Evolutionary conservation across 2,329 filamentous ascomycete genomes (phyloP), one percentile per base, ranked within the genome.

Genomic region (Fusarium guadeloupense): DNA sequence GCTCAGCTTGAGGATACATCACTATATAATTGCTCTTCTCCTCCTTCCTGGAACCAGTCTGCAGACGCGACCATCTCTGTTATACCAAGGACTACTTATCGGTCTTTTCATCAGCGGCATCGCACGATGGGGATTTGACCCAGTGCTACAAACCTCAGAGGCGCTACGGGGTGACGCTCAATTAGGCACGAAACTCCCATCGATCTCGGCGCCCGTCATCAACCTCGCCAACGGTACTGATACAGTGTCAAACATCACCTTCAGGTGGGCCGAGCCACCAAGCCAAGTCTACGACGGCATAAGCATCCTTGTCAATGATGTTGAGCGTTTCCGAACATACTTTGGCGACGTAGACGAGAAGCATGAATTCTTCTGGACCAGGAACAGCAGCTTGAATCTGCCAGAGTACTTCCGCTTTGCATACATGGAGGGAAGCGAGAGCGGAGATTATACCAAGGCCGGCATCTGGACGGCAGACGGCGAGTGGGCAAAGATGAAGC

Each of bases 101-200:
- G 95, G 95, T 1, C 83, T 98, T 0, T 98, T 97, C 75, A 89
- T 97, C 77, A 97, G 97, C 72, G 68, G 95, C 46, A 87, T 96
- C 56, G 94, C 93, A 5, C 85, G 94, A 37, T 98, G 95, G 95
- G 93, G 93, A 1, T 99, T 96, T 74, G 93, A 92, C 59, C 84
- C 90, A 1, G 86, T 99, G 40, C 83, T 99, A 14, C 89, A 99
- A 76, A 98, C 95, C 0, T 86, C 91, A 0, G 83, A 76, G 1
- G 87, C 88, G 1, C 77, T 99, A 20, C 87, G 87, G 48, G 87
- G 86, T n/a, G 88, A 90, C 62, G 86, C 85, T 1, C 84, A 87
- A 54, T 75, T 84, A 31, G 85, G 86, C 10, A 87, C 86, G 1
- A 76, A 85, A 0, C 80, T 95, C 2, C 92, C 82, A 35, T 77